These are phyloP conservation scores for Arctium minus DNA, from an alignment of 129 eudicot species.

Conservation along the genomic window DNA sequence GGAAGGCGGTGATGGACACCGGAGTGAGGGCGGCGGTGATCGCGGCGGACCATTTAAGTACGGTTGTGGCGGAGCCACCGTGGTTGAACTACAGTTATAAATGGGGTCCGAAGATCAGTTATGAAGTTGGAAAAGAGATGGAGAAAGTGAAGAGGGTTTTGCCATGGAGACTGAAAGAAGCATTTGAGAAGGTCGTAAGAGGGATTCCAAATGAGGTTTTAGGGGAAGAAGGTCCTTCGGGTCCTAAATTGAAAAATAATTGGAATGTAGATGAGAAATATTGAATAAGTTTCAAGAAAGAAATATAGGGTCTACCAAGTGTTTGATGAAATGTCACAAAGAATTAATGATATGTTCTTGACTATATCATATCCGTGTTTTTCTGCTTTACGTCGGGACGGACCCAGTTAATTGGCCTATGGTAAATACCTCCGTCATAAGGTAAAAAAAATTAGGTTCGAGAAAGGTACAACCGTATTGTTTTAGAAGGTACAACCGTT, in stretches of 20 bases:
- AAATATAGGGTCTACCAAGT: neutral
- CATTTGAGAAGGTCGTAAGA: constrained; percentile 24
- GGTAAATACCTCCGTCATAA: neutral
- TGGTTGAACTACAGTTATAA: constrained; percentile 63
- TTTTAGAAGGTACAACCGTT: neutral
- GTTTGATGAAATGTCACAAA: neutral
- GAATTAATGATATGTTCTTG: no score
- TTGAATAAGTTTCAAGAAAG: neutral
- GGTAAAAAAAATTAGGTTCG: neutral
- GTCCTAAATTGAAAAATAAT: constrained; percentile 36
- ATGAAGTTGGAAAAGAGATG: constrained; percentile 46
- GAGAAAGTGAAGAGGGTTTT: constrained; percentile 46
- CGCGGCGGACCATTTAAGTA: constrained; percentile 38
- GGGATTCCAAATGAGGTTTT: constrained; percentile 33
- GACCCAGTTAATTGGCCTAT: neutral
- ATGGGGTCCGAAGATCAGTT: constrained; percentile 80
- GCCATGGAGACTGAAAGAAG: constrained; percentile 44
- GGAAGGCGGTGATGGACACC: constrained; percentile 48
- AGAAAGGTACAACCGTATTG: no score
- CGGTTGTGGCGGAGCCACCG: constrained; percentile 39
- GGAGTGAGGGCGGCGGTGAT: constrained; percentile 39
- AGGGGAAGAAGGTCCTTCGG: constrained; percentile 40
- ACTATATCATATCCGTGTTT: no score
- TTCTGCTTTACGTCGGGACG: neutral
- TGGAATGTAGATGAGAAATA: constrained; percentile 56